Evolutionary conservation across 345 rosid genomes (phyloP).

Genomic region (Syzygium grande): DNA sequence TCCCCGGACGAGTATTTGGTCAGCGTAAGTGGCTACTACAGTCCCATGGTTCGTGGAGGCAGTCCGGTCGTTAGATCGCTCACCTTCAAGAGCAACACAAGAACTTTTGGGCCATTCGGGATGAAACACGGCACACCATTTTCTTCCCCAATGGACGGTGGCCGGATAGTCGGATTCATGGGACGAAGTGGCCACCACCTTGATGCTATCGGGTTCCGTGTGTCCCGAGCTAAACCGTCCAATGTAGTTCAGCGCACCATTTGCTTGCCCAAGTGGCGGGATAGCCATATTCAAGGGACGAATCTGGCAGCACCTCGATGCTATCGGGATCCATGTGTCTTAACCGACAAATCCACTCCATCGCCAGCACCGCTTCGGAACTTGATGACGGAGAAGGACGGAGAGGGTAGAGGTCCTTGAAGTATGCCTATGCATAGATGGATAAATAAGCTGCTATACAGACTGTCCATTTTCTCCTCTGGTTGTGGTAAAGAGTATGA

Average conservation of each 20-base stretch:
- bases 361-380: too few species aligned
- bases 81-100: slow-evolving; percentile 50
- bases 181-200: slow-evolving; percentile 72
- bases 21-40: slow-evolving; percentile 50
- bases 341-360: too few species aligned
- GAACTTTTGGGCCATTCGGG: slow-evolving; percentile 63
- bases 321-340: too few species aligned
- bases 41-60: slow-evolving; percentile 46
- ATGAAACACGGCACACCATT: slow-evolving; percentile 72
- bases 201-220: slow-evolving; percentile 54
- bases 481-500: neutral
- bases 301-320: too few species aligned
- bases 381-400: neutral
- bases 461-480: neutral
- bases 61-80: slow-evolving; percentile 64
- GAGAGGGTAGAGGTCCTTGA: neutral
- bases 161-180: slow-evolving; percentile 48
- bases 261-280: too few species aligned
- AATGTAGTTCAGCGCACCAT: too few species aligned
- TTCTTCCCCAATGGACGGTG: slow-evolving; percentile 42
- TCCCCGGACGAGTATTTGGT: slow-evolving; percentile 61
- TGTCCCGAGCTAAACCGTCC: slow-evolving; percentile 10
- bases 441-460: neutral
- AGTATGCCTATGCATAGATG: neutral
- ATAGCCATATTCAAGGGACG: too few species aligned